A percentile compares a stretch with the other conserved stretches of the same genome.
These are phyloP conservation scores for Quercus glauca DNA, from an alignment of 306 rosid species.

Conservation along the genomic window DNA sequence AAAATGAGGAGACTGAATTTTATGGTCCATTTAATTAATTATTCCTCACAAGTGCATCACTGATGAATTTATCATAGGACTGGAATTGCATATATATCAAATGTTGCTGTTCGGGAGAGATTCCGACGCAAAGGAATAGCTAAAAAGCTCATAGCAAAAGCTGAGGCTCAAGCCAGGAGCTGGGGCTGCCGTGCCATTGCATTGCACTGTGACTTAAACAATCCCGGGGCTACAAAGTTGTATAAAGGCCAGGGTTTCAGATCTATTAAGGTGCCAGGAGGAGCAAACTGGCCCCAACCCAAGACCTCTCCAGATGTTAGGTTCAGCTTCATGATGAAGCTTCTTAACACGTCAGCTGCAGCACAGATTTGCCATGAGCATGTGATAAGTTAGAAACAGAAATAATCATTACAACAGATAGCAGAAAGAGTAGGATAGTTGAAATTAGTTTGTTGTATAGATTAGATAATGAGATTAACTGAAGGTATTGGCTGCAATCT, in stretches of 20 bases:
- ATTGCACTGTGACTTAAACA: conserved; percentile 82
- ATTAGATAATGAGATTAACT: background rate
- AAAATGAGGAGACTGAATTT: background rate
- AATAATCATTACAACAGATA: background rate
- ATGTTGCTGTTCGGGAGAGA: conserved; percentile 90
- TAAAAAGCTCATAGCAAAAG: conserved; percentile 68
- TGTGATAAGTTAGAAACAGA: background rate
- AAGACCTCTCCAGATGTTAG: conserved; percentile 73
- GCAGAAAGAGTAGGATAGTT: conserved; percentile 7
- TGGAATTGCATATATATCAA: conserved; percentile 93
- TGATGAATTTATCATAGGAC: conserved; percentile 47
- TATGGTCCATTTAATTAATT: background rate
- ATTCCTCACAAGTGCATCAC: background rate
- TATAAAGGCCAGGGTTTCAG: conserved; percentile 84
- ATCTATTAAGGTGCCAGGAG: conserved; percentile 76
- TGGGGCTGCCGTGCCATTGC: conserved; percentile 95
- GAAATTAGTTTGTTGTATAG: conserved; percentile 29
- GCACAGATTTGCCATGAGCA: conserved; percentile 31
- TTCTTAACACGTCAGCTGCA: conserved; percentile 46
- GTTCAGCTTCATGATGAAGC: conserved; percentile 97
- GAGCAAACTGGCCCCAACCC: conserved; percentile 98
- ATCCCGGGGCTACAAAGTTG: conserved; percentile 73
- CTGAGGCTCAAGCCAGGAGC: conserved; percentile 81
- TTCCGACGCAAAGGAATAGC: conserved; percentile 84
- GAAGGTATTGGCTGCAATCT: background rate